These are phyloP conservation scores for Tuber aestivum DNA, from an alignment of 495 filamentous ascomycete species.

Conservation along the genomic window DNA sequence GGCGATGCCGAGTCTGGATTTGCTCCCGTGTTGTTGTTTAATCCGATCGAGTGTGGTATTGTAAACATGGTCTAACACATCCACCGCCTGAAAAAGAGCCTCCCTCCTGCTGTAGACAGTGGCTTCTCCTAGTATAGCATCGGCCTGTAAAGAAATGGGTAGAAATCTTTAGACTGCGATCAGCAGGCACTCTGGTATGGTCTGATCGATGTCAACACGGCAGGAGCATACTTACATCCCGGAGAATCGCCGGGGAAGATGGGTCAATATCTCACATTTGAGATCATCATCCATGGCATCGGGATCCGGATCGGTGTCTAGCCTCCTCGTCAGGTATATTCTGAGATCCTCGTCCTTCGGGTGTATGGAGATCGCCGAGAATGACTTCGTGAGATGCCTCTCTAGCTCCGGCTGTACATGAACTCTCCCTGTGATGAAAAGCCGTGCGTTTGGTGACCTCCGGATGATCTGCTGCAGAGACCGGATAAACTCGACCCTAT, in stretches of 20 bases:
- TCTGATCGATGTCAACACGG: not conserved
- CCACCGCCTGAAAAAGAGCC: not conserved
- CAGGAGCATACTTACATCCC: constrained; percentile 15
- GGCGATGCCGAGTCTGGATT: constrained; percentile 2
- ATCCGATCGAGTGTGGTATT: not conserved
- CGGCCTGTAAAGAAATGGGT: not conserved
- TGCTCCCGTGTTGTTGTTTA: not conserved
- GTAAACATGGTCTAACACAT: not conserved
- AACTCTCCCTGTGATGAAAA: constrained; percentile 19
- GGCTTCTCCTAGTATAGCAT: constrained; percentile 3
- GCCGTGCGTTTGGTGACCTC: not conserved
- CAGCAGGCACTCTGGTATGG: not conserved
- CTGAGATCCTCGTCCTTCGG: constrained; percentile 11
- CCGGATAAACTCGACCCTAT: constrained; percentile 9
- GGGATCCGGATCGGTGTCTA: constrained; percentile 1
- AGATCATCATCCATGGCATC: constrained; percentile 8
- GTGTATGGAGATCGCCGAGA: not conserved
- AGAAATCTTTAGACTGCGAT: not conserved
- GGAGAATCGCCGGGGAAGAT: not conserved
- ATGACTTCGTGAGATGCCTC: not conserved
- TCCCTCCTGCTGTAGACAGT: not conserved
- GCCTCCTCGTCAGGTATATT: constrained; percentile 5
- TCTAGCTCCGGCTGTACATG: constrained; percentile 13
- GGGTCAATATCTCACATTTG: constrained; percentile 4
- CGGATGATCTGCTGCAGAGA: not conserved